phyloP scores from a whole-genome alignment of 257 asterid species.

The Eucommia ulmoides region DNA sequence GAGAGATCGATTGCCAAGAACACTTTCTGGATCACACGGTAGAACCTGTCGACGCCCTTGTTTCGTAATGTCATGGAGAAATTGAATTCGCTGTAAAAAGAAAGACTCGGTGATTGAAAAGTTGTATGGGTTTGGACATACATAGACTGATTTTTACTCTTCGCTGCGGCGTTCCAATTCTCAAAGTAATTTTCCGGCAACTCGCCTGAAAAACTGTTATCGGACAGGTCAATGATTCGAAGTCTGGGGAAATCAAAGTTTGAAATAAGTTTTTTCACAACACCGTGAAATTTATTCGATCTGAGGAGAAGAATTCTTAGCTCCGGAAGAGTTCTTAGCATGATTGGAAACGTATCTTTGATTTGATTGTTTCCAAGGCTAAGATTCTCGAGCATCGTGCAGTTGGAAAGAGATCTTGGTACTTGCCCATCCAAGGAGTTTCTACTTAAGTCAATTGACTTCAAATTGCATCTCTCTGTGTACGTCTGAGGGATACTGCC shows the following conservation, averaged over 20 bases:
- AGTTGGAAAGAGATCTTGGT: background rate
- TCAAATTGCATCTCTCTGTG: background rate
- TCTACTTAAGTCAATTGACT: background rate
- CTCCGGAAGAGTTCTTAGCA: background rate
- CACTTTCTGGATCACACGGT: background rate
- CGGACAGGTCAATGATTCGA: constrained; percentile 2
- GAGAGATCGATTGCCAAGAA: constrained; percentile 2
- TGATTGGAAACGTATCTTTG: background rate
- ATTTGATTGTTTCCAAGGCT: background rate
- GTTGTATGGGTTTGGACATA: background rate
- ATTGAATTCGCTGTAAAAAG: background rate
- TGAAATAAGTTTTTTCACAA: background rate
- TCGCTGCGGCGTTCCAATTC: background rate
- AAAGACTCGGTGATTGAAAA: background rate
- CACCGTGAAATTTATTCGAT: constrained; percentile 1
- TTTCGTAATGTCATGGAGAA: background rate
- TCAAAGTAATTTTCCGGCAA: constrained; percentile 3
- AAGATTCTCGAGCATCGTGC: background rate
- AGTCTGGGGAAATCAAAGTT: background rate
- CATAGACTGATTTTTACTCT: background rate
- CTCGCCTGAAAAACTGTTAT: constrained; percentile 2
- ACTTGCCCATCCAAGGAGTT: background rate
- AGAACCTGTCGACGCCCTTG: background rate
- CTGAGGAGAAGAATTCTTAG: background rate
- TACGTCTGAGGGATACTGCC: background rate